Conservation (phyloP, 352 stramenopile species). For the Phytophthora pluvialis region DNA sequence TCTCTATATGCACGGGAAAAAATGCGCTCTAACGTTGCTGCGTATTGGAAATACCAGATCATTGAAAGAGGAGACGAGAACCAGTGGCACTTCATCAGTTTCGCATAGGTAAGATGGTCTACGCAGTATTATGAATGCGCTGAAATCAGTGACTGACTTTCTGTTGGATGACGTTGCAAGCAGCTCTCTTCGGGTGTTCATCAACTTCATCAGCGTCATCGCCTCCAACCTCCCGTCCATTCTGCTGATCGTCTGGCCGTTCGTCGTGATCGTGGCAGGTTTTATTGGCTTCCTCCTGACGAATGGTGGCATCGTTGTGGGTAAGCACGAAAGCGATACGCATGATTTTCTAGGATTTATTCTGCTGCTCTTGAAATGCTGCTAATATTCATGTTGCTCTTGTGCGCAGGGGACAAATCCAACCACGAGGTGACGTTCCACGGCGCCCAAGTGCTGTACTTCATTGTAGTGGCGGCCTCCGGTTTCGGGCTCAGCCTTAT, state of each 20-base stretch:
- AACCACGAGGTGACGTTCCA: slow-evolving; percentile 85
- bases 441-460: slow-evolving; percentile 80
- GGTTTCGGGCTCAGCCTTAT: slow-evolving; percentile 67
- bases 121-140: not conserved
- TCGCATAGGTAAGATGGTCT: slow-evolving; percentile 39
- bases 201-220: slow-evolving; percentile 70
- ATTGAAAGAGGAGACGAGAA: slow-evolving; percentile 40
- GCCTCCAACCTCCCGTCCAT: slow-evolving; percentile 57
- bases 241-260: slow-evolving; percentile 75
- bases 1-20: not conserved
- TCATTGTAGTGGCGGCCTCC: slow-evolving; percentile 62
- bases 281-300: slow-evolving; percentile 73
- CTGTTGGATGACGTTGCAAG: not conserved
- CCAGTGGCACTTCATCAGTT: slow-evolving; percentile 20
- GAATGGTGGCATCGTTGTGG: slow-evolving; percentile 85
- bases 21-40: not conserved
- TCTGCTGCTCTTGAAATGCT: not conserved
- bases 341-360: not conserved
- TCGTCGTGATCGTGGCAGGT: slow-evolving; percentile 54
- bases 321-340: slow-evolving; percentile 36
- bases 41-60: slow-evolving; percentile 27
- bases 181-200: slow-evolving; percentile 50
- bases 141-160: slow-evolving; percentile 11
- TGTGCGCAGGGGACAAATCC: slow-evolving; percentile 74
- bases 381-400: not conserved